A percentile compares a stretch with the other conserved stretches of the same genome.
These are phyloP conservation scores for Chaetomiaceae sp. DNA, from an alignment of 2,329 filamentous ascomycete species.

Conservation along the genomic window DNA sequence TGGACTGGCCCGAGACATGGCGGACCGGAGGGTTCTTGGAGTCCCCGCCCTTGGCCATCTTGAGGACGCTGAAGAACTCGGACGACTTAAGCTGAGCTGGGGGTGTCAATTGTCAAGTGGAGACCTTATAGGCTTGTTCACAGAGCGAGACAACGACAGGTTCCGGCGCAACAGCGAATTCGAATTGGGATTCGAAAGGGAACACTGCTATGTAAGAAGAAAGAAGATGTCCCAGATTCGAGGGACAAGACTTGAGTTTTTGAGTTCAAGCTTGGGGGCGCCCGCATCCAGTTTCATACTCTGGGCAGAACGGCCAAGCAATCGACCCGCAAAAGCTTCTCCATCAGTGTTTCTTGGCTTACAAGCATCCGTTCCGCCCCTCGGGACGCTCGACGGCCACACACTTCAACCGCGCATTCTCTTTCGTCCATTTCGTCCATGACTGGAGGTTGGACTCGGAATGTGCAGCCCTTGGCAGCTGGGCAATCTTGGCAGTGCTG, in stretches of 20 bases:
- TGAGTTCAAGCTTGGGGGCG: neutral
- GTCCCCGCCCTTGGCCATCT: constrained; percentile 24
- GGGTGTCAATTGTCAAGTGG: no score
- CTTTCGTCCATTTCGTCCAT: constrained; percentile 10
- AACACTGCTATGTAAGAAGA: no score
- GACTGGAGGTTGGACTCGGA: constrained; percentile 4
- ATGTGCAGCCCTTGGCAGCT: constrained; percentile 18
- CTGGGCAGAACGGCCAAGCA: neutral
- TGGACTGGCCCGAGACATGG: constrained; percentile 40
- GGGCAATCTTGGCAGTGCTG: constrained; percentile 14
- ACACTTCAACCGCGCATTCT: neutral
- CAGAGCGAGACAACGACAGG: no score
- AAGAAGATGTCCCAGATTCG: no score
- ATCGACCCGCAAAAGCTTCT: neutral
- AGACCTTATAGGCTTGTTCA: no score
- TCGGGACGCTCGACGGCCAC: neutral
- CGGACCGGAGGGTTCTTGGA: constrained; percentile 19
- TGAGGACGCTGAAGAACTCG: no score
- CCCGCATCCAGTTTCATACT: neutral
- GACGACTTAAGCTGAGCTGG: neutral
- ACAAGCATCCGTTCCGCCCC: constrained; percentile 1
- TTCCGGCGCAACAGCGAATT: no score
- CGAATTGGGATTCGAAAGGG: no score
- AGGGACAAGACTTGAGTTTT: no score
- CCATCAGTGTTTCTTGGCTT: constrained; percentile 2